phyloP scores from a whole-genome alignment of 352 stramenopile genomes.

The Aphanomyces astaci region DNA sequence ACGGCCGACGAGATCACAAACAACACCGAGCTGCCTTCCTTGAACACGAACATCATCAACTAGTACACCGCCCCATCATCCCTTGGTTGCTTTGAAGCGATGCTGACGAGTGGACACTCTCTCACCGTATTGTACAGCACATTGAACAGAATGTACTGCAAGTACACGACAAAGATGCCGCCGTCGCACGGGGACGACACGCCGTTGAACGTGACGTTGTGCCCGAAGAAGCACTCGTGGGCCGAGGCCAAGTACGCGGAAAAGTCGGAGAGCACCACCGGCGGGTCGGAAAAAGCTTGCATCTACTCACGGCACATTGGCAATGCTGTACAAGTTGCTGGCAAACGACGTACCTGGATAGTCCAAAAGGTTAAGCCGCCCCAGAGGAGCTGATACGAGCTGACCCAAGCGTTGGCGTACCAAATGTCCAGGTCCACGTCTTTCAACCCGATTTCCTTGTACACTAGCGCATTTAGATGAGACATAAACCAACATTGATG shows the following conservation, averaged over 20 bases:
- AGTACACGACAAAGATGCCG: slow-evolving; percentile 61
- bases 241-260: slow-evolving; percentile 52
- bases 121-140: slow-evolving; percentile 57
- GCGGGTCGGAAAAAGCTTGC: slow-evolving; percentile 67
- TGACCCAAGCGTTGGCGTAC: slow-evolving; percentile 83
- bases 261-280: slow-evolving; percentile 66
- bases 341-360: slow-evolving; percentile 32
- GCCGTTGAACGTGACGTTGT: slow-evolving; percentile 57
- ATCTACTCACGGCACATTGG: no score
- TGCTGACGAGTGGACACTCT: no score
- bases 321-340: no score
- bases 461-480: slow-evolving; percentile 30
- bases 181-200: slow-evolving; percentile 48
- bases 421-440: slow-evolving; percentile 83
- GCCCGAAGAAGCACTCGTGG: slow-evolving; percentile 68
- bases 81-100: no score
- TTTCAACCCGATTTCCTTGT: slow-evolving; percentile 86
- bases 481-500: neutral
- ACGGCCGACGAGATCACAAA: slow-evolving; percentile 83
- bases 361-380: slow-evolving; percentile 68
- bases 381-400: slow-evolving; percentile 73
- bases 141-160: slow-evolving; percentile 84
- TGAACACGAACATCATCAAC: slow-evolving; percentile 86
- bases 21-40: slow-evolving; percentile 79
- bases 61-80: slow-evolving; percentile 27